Conservation (phyloP, 176 grass and related monocot genomes). For the Oryza meridionalis region DNA sequence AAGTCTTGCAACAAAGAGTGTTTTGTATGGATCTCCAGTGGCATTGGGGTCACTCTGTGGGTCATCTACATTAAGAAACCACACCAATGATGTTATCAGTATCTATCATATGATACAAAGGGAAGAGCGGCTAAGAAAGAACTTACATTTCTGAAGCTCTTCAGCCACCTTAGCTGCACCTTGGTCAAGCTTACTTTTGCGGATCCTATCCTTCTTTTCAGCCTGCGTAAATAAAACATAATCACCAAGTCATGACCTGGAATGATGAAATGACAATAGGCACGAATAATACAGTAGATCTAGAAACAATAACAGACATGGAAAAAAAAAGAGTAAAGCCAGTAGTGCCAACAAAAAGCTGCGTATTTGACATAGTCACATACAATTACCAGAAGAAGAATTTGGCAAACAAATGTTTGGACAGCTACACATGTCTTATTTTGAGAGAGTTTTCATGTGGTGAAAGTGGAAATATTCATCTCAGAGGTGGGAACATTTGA, state of each 20-base stretch:
- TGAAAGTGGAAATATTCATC: not conserved
- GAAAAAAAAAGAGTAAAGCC: not conserved
- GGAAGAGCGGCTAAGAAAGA: not conserved
- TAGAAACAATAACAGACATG: not conserved
- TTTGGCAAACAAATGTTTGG: not conserved
- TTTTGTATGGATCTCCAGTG: slow-evolving; percentile 87
- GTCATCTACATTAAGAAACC: slow-evolving; percentile 61
- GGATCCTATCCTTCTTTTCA: slow-evolving; percentile 80
- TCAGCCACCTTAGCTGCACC: slow-evolving; percentile 78
- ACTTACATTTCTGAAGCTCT: slow-evolving; percentile 75
- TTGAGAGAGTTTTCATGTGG: not conserved
- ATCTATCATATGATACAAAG: slow-evolving; percentile 28
- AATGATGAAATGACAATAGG: not conserved
- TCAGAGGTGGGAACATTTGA: slow-evolving; percentile 8
- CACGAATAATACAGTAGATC: not conserved
- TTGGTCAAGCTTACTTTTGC: slow-evolving; percentile 65
- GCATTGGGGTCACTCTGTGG: slow-evolving; percentile 81
- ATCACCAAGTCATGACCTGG: not conserved
- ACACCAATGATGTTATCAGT: not conserved
- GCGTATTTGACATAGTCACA: not conserved
- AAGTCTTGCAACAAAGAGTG: slow-evolving; percentile 80
- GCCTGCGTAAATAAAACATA: slow-evolving; percentile 47
- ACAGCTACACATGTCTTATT: not conserved
- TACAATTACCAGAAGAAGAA: not conserved
- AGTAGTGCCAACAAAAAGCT: not conserved